Conservation (phyloP, 139 green algal genomes). For the Chlorella sp. region DNA sequence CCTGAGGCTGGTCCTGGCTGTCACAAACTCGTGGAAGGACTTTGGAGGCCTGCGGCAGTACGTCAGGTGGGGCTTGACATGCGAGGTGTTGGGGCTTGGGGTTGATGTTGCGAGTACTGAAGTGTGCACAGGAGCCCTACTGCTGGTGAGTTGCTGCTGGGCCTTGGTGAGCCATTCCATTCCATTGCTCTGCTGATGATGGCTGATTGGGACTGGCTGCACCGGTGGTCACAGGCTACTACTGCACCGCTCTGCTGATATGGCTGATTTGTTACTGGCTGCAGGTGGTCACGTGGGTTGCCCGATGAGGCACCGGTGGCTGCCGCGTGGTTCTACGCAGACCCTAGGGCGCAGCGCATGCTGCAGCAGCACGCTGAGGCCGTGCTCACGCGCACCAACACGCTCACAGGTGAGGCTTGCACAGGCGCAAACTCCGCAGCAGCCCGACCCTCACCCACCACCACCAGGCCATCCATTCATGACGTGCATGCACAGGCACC, state of each 20-base stretch:
- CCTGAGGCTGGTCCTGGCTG: slow-evolving; percentile 44
- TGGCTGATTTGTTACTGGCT: not conserved
- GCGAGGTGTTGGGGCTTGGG: no score
- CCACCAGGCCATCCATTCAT: no score
- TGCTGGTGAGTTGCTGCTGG: no score
- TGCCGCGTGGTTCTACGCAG: slow-evolving; percentile 12
- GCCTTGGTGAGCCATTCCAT: no score
- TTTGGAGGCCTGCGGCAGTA: slow-evolving; percentile 79
- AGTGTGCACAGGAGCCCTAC: no score
- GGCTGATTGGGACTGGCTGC: no score
- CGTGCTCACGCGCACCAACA: slow-evolving; percentile 8
- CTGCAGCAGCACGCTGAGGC: not conserved
- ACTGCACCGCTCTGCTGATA: not conserved
- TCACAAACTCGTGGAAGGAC: slow-evolving; percentile 72
- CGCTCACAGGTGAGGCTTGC: not conserved
- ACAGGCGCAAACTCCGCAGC: not conserved
- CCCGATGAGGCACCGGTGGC: not conserved
- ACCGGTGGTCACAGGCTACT: not conserved
- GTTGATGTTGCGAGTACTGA: no score
- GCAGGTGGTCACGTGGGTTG: slow-evolving; percentile 7
- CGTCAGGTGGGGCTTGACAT: slow-evolving; percentile 39
- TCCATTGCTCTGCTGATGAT: no score
- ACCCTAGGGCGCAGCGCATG: slow-evolving; percentile 4
- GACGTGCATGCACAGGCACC: no score
- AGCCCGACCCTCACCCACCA: no score